Evolutionary conservation across 164 flowering plant species (phyloP).

Genomic region (Santalum album): DNA sequence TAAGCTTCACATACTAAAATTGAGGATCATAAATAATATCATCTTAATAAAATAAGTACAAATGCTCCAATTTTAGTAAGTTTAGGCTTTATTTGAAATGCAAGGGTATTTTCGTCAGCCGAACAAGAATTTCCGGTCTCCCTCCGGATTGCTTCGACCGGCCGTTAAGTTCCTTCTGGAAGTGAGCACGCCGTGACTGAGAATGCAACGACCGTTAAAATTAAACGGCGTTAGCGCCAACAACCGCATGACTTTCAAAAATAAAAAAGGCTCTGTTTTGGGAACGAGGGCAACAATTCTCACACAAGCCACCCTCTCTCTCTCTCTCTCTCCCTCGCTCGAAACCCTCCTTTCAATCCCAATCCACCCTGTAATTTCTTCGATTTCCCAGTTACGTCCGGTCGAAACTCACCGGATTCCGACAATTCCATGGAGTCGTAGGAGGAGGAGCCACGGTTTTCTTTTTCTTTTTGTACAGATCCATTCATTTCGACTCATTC

Average conservation of each 20-base stretch:
- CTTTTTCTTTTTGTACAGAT: too few species aligned
- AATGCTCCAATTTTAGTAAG: too few species aligned
- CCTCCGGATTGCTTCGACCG: slow-evolving; percentile 12
- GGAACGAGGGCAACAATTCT: slow-evolving; percentile 12
- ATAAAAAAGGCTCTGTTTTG: too few species aligned
- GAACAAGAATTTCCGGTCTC: not conserved
- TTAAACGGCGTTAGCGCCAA: slow-evolving; percentile 18
- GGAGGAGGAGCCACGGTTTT: too few species aligned
- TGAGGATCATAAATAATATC: too few species aligned
- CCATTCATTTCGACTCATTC: not conserved
- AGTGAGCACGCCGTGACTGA: not conserved
- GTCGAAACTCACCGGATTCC: not conserved
- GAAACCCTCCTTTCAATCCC: not conserved
- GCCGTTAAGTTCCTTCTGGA: slow-evolving; percentile 19
- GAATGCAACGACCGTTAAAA: slow-evolving; percentile 7
- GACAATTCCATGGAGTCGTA: not conserved
- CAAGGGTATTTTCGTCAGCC: not conserved
- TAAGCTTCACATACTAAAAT: too few species aligned
- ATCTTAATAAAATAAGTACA: too few species aligned
- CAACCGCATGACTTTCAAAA: slow-evolving; percentile 22
- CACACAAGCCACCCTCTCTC: slow-evolving; percentile 20
- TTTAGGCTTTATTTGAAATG: too few species aligned
- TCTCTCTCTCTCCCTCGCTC: slow-evolving; percentile 2
- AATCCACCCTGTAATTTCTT: not conserved
- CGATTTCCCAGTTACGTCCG: not conserved